Conservation (phyloP, 306 rosid species). For the Urtica urens region DNA sequence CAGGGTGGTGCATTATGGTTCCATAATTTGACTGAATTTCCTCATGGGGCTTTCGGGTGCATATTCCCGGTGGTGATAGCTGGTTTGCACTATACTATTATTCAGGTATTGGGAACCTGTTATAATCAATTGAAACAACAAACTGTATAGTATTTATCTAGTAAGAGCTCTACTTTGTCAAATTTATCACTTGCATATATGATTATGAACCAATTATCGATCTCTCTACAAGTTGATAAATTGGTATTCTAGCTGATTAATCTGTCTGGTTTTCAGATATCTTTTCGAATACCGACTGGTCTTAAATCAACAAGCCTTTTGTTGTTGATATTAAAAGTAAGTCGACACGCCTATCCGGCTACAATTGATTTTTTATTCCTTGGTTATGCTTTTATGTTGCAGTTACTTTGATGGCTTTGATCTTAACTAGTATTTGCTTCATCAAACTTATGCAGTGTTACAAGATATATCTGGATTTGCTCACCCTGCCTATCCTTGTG, state of each 20-base stretch:
- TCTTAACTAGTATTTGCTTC: no score
- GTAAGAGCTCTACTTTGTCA: no score
- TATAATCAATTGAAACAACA: no score
- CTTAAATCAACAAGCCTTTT: slow-evolving; percentile 28
- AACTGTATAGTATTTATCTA: no score
- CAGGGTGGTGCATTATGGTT: slow-evolving; percentile 98
- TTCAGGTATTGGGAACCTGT: slow-evolving; percentile 45
- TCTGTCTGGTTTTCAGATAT: slow-evolving; percentile 37
- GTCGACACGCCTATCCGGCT: slow-evolving; percentile 18
- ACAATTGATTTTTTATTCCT: background rate
- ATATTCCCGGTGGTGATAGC: slow-evolving; percentile 67
- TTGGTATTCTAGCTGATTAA: slow-evolving; percentile 17
- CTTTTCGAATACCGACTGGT: slow-evolving; percentile 38
- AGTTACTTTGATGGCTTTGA: no score
- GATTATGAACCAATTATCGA: no score
- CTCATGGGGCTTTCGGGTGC: slow-evolving; percentile 65
- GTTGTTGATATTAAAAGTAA: slow-evolving; percentile 43
- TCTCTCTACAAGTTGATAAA: no score
- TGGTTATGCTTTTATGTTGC: no score
- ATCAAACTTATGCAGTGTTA: slow-evolving; percentile 50
- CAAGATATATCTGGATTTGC: slow-evolving; percentile 46
- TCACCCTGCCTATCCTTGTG: slow-evolving; percentile 52
- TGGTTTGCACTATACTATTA: slow-evolving; percentile 54
- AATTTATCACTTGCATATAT: no score
- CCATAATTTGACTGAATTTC: slow-evolving; percentile 59